A percentile compares a stretch with the other conserved stretches of the same genome.
These are phyloP conservation scores for Irpex rosettiformis DNA, from an alignment of 1,284 basidiomycete genomes.

Conservation along the genomic window DNA sequence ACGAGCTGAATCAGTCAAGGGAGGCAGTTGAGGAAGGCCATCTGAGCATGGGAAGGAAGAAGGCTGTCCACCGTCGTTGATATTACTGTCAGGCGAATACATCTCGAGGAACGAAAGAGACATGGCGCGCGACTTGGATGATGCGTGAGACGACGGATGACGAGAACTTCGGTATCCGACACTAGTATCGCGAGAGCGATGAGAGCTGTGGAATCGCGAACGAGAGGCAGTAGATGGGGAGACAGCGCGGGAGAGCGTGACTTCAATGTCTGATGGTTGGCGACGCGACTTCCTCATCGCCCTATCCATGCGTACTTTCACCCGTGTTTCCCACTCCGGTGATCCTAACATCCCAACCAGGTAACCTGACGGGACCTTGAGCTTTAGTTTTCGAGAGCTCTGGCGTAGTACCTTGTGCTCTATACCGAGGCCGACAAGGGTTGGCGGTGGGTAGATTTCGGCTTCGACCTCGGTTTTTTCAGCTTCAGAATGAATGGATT, in stretches of 20 bases:
- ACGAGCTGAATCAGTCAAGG: neutral
- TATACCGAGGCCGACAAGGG: slow-evolving; percentile 8
- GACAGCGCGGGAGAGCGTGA: neutral
- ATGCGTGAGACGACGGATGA: neutral
- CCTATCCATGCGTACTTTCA: slow-evolving; percentile 8
- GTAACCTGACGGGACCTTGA: slow-evolving; percentile 10
- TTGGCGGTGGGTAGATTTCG: slow-evolving; percentile 1
- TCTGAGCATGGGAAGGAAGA: too few relatives aligned
- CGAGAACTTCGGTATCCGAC: neutral
- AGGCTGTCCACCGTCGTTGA: slow-evolving; percentile 12
- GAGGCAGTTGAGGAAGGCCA: neutral
- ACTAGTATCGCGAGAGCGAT: slow-evolving; percentile 1
- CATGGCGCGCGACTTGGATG: slow-evolving; percentile 5
- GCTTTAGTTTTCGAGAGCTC: neutral
- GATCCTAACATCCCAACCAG: slow-evolving; percentile 17
- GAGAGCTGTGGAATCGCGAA: neutral
- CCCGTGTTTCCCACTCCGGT: slow-evolving; percentile 17
- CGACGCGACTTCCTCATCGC: slow-evolving; percentile 1
- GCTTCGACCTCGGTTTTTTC: slow-evolving; percentile 1
- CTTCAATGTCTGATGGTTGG: neutral
- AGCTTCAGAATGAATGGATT: slow-evolving; percentile 12
- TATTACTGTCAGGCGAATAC: slow-evolving; percentile 12
- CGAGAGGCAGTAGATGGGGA: neutral
- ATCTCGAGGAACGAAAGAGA: slow-evolving; percentile 18
- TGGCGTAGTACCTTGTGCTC: neutral